A percentile compares a stretch with the other conserved stretches of the same genome.
phyloP scores from a whole-genome alignment of 2,329 filamentous ascomycete genomes.

The Coleophoma crateriformis region DNA sequence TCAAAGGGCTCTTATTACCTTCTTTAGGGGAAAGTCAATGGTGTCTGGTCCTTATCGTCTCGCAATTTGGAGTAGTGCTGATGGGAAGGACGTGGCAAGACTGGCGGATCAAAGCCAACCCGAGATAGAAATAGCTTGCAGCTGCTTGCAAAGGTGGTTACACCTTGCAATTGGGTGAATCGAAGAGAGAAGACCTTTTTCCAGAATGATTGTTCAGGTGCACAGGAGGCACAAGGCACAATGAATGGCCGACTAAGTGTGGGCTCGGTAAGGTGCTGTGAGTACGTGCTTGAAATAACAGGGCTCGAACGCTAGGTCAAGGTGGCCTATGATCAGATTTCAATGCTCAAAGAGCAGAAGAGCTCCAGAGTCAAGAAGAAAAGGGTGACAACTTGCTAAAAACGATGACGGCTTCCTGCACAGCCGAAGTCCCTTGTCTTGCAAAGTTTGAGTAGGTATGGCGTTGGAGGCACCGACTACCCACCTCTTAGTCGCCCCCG shows the following conservation, averaged over 20 bases:
- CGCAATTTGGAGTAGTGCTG: neutral
- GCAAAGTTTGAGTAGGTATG: neutral
- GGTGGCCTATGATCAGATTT: neutral
- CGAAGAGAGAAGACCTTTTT: neutral
- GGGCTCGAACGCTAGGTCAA: neutral
- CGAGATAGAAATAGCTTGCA: slow-evolving; percentile 1
- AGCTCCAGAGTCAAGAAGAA: slow-evolving; percentile 3
- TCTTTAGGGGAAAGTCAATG: neutral
- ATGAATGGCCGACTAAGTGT: slow-evolving; percentile 4
- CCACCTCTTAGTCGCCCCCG: slow-evolving; percentile 11
- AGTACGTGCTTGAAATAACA: neutral
- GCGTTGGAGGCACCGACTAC: neutral
- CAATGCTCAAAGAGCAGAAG: neutral
- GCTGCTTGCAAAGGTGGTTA: neutral
- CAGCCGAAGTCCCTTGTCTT: neutral
- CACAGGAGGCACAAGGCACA: neutral
- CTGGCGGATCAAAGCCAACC: neutral
- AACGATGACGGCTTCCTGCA: neutral
- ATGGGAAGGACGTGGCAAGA: neutral
- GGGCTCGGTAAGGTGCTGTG: neutral
- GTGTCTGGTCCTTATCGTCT: neutral
- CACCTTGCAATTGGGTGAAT: neutral
- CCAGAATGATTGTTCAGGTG: neutral
- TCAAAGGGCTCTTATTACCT: neutral
- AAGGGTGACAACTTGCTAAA: neutral